phyloP scores from a whole-genome alignment of 768 basidiomycete genomes.

The Piloderma croceum region DNA sequence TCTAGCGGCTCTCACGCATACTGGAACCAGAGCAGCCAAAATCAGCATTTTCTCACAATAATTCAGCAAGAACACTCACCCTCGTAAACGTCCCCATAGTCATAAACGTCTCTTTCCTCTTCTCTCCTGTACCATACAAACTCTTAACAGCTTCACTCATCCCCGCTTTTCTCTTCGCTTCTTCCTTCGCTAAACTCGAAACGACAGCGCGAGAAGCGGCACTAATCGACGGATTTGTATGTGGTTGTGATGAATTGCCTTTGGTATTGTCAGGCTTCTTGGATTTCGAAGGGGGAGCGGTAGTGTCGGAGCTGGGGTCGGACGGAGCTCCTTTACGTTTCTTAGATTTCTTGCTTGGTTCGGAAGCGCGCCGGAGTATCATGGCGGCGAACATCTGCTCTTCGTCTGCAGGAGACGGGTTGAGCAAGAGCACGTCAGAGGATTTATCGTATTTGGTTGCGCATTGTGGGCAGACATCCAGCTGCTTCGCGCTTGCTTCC shows the following conservation, averaged over 20 bases:
- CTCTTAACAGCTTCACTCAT: conserved; percentile 88
- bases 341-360: conserved; percentile 46
- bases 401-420: conserved; percentile 66
- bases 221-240: conserved; percentile 47
- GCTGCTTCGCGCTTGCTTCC: conserved; percentile 24
- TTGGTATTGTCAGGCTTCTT: conserved; percentile 48
- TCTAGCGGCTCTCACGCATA: too few relatives aligned
- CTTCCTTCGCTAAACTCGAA: conserved; percentile 70
- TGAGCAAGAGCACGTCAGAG: conserved; percentile 57
- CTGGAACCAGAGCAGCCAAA: too few relatives aligned
- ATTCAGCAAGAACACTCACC: conserved; percentile 53
- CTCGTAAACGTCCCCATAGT: conserved; percentile 90
- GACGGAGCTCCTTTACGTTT: conserved; percentile 60
- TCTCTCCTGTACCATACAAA: conserved; percentile 59
- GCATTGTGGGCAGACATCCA: conserved; percentile 75
- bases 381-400: conserved; percentile 50
- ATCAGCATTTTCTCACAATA: too few relatives aligned
- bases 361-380: conserved; percentile 50
- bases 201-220: conserved; percentile 62
- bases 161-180: conserved; percentile 71
- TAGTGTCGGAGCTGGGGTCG: conserved; percentile 29
- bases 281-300: conserved; percentile 26
- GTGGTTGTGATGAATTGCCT: conserved; percentile 32
- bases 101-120: conserved; percentile 82
- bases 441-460: conserved; percentile 57